phyloP scores from a whole-genome alignment of 345 rosid species.

The Ceriops zippeliana region DNA sequence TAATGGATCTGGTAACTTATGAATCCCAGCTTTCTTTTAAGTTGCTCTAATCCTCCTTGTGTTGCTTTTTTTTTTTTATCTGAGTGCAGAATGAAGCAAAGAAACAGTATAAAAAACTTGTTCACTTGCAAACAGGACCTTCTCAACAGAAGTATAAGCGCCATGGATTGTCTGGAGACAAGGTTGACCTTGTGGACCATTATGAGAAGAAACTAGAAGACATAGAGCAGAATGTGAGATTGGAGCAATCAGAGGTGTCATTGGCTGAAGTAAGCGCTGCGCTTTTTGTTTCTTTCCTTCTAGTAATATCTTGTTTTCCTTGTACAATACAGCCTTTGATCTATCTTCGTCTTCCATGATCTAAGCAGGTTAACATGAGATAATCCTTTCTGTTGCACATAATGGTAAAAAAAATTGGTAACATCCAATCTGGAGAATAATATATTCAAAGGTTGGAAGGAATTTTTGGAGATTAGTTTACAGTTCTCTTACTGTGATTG shows the following conservation, averaged over 20 bases:
- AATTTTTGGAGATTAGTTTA: neutral
- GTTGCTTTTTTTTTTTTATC: conserved; percentile 4
- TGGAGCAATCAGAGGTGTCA: conserved; percentile 66
- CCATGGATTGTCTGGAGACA: conserved; percentile 44
- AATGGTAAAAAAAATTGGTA: neutral
- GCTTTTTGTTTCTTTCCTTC: conserved; percentile 5
- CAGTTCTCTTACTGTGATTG: neutral
- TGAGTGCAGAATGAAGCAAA: conserved; percentile 49
- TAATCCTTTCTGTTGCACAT: neutral
- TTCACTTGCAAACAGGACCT: conserved; percentile 48
- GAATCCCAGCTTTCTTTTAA: neutral
- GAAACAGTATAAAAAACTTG: conserved; percentile 46
- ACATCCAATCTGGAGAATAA: neutral
- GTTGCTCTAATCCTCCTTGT: conserved; percentile 1
- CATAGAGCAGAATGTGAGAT: conserved; percentile 59
- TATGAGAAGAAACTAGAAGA: conserved; percentile 63
- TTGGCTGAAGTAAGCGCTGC: conserved; percentile 49
- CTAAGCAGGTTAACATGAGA: neutral
- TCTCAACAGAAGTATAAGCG: conserved; percentile 35
- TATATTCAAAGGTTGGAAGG: neutral
- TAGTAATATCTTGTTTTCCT: neutral
- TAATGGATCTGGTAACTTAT: neutral
- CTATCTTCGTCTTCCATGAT: neutral
- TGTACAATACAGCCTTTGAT: neutral
- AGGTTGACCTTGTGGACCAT: conserved; percentile 60